phyloP scores from a whole-genome alignment of 1,284 basidiomycete genomes.

The Pisolithus thermaeus region DNA sequence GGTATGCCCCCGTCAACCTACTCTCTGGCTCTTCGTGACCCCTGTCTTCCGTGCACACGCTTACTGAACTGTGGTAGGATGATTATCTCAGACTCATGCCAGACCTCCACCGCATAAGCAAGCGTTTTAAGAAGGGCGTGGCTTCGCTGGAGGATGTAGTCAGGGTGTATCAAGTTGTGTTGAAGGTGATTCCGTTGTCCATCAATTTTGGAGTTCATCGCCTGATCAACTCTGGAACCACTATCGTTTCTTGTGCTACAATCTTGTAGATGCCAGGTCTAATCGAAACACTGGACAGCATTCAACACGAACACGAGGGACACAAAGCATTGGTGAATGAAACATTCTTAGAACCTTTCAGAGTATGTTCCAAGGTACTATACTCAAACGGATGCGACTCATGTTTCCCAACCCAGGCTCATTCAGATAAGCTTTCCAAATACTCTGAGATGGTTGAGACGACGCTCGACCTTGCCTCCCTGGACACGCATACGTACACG shows the following conservation, averaged over 20 bases:
- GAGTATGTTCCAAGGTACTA: slow-evolving; percentile 36
- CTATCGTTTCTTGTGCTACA: too few species aligned
- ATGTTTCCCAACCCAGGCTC: slow-evolving; percentile 43
- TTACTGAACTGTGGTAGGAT: slow-evolving; percentile 42
- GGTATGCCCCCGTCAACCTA: slow-evolving; percentile 31
- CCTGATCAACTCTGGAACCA: too few species aligned
- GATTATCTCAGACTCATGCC: slow-evolving; percentile 90
- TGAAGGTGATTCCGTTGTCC: slow-evolving; percentile 38
- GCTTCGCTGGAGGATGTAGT: slow-evolving; percentile 95
- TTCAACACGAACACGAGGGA: slow-evolving; percentile 45
- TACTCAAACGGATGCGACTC: background rate
- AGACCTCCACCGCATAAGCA: slow-evolving; percentile 90
- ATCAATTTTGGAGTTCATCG: background rate
- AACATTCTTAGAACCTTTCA: slow-evolving; percentile 56
- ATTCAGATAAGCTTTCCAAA: slow-evolving; percentile 60
- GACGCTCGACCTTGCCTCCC: slow-evolving; percentile 87
- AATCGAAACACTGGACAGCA: slow-evolving; percentile 53
- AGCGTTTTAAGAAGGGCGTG: slow-evolving; percentile 82
- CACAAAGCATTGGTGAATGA: slow-evolving; percentile 59
- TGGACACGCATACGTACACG: slow-evolving; percentile 82
- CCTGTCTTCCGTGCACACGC: background rate
- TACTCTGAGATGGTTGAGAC: slow-evolving; percentile 94
- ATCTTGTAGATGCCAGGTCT: slow-evolving; percentile 66
- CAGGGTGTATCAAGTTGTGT: slow-evolving; percentile 88
- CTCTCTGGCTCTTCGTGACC: background rate